These are phyloP conservation scores for Chlorella ohadii DNA, from an alignment of 139 green algal species.

Conservation along the genomic window DNA sequence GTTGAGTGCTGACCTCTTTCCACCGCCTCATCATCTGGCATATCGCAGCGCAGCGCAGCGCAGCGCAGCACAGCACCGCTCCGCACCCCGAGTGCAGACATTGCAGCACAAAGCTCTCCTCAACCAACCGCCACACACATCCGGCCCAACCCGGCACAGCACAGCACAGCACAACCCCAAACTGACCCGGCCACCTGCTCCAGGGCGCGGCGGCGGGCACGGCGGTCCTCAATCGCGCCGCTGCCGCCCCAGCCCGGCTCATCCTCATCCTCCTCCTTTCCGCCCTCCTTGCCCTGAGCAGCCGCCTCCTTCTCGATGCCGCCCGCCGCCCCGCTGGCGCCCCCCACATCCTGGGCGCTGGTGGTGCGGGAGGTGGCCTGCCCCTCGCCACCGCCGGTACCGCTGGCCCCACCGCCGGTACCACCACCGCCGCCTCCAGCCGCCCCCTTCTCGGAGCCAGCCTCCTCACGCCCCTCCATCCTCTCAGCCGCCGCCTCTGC, in stretches of 20 bases:
- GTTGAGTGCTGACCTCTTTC: too few species aligned
- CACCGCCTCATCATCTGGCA: too few species aligned
- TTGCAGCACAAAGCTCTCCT: too few species aligned
- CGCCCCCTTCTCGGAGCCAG: neutral
- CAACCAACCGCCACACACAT: too few species aligned
- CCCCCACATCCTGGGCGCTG: too few species aligned
- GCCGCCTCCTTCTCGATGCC: neutral
- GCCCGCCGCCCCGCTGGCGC: neutral
- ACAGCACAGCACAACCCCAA: too few species aligned
- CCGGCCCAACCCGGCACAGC: too few species aligned
- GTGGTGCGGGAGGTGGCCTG: too few species aligned
- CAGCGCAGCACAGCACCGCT: too few species aligned
- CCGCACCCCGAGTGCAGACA: too few species aligned
- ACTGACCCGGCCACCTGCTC: neutral
- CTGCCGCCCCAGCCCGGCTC: too few species aligned
- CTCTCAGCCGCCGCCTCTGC: neutral
- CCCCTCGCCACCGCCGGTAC: neutral
- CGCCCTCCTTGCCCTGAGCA: neutral
- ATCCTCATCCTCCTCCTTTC: neutral
- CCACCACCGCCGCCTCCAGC: neutral
- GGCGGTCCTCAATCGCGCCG: neutral
- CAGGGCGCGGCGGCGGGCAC: neutral
- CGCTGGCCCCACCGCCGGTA: neutral
- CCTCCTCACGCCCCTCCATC: neutral
- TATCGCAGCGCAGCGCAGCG: too few species aligned